Percentiles rank a stretch among this genome's conserved stretches.
Evolutionary conservation across 805 yeast genomes (phyloP).

Genomic region (Saturnispora zaruensis): DNA sequence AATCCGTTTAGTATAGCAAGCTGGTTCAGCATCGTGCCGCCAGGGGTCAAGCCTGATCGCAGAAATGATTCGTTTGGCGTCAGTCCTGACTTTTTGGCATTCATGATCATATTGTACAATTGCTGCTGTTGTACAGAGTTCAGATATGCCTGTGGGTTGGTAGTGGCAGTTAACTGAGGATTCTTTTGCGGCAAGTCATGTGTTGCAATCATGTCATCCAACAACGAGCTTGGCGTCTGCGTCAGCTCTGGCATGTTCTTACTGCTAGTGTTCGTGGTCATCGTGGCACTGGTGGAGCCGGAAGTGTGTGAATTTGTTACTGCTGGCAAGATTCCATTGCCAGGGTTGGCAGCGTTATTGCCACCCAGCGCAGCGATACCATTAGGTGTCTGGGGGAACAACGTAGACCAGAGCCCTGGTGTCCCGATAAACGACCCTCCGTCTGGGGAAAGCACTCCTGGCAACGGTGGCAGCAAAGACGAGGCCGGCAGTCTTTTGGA

Average conservation of each 20-base stretch:
- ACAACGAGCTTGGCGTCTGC: neutral
- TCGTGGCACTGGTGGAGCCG: neutral
- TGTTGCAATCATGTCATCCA: conserved; percentile 4
- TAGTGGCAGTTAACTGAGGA: neutral
- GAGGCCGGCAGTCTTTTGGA: conserved; percentile 27
- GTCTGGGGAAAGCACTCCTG: conserved; percentile 38
- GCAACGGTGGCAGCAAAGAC: conserved; percentile 39
- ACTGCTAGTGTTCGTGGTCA: neutral
- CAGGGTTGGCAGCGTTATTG: conserved; percentile 6
- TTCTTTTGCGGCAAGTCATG: conserved; percentile 5
- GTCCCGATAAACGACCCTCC: conserved; percentile 40
- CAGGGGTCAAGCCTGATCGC: conserved; percentile 68
- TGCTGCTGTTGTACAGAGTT: conserved; percentile 16
- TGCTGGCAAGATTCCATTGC: conserved; percentile 6
- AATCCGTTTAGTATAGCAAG: neutral
- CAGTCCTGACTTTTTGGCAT: conserved; percentile 44
- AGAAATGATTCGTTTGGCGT: conserved; percentile 71
- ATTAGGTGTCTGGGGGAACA: conserved; percentile 29
- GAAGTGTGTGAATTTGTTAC: neutral
- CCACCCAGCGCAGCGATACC: conserved; percentile 9
- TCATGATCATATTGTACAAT: conserved; percentile 18
- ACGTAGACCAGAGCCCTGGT: conserved; percentile 45
- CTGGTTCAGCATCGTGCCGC: conserved; percentile 17
- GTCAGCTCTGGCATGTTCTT: neutral
- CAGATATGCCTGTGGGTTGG: neutral